Evolutionary conservation across 163 green algal genomes (phyloP), one percentile per base, ranked within the genome.

Genomic region (Scenedesmus sp.): DNA sequence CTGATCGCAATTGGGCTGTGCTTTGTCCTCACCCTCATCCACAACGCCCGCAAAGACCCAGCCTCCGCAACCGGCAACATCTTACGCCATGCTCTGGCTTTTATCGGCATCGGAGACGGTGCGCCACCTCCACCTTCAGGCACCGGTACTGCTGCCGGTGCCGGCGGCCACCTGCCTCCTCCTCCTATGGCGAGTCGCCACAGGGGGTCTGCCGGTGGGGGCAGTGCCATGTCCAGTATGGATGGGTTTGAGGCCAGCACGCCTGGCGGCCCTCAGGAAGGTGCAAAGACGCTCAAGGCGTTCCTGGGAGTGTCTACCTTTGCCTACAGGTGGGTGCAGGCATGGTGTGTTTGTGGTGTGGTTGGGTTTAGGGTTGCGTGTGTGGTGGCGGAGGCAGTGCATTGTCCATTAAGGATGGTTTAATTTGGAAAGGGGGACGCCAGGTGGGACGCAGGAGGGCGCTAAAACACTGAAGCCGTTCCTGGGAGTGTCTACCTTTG

Each of bases 21-120:
- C 67, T 90, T 90, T 16, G 15, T 90, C n/a, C 66, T 92, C 3
- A 89, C 82, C 0, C 12, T 86, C 1, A 20, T 90, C 4, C 67
- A 92, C 89, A 92, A 92, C 89, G 4, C 81, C 54, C 60, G 74
- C 83, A 88, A 88, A 26, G 81, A 86, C 46, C 81, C 77, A n/a
- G 3, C 8, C 54, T 60, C 56, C 2, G 18, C 81, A 67, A 60
- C 81, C 10, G 77, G 15, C 23, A 4, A 23, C 70, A 46, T 52
- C 70, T 0, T 59, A 9, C 77, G 77, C 77, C 23, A 85, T 1
- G 46, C 77, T 60, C 26, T 34, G n/a, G 77, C 70, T 2, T 23
- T 23, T 52, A 52, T 79, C 23, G 70, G 70, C 70, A 79, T 79
- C 23, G 70, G 70, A 1, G 12, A 52, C 23, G 70, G 70, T 6